A percentile compares a stretch with the other conserved stretches of the same genome.
These are phyloP conservation scores for Peterozyma toletana DNA, from an alignment of 805 yeast species.

Conservation along the genomic window DNA sequence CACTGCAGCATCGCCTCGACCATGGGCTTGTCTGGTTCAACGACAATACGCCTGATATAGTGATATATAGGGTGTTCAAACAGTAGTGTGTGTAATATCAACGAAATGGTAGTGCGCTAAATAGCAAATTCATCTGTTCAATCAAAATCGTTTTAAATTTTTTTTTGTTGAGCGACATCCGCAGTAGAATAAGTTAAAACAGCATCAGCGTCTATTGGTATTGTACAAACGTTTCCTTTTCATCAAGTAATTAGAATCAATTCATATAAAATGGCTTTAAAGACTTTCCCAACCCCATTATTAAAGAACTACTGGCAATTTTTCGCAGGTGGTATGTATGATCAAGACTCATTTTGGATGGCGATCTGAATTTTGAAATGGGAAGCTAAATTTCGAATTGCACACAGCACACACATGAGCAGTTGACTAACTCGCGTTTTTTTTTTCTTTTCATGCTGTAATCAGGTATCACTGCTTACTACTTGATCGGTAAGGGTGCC, in stretches of 20 bases:
- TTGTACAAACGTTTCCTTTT: too few species aligned
- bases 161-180: too few species aligned
- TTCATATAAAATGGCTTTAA: conserved; percentile 9
- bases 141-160: too few species aligned
- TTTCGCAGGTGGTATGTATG: conserved; percentile 38
- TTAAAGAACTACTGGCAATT: conserved; percentile 41
- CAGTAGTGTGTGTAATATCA: too few species aligned
- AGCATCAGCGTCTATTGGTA: too few species aligned
- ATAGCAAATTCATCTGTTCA: too few species aligned
- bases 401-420: too few species aligned
- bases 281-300: conserved; percentile 33
- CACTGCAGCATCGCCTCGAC: neutral
- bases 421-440: too few species aligned
- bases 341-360: neutral
- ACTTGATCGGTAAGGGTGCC: conserved; percentile 63
- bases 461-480: conserved; percentile 48
- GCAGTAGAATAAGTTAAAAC: too few species aligned
- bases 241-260: too few species aligned
- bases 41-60: neutral
- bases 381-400: neutral
- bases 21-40: neutral
- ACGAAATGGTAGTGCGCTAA: too few species aligned
- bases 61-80: neutral
- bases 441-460: too few species aligned
- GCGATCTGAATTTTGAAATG: neutral